Conservation (phyloP, 441 rosid genomes). For the Aleurites moluccanus region DNA sequence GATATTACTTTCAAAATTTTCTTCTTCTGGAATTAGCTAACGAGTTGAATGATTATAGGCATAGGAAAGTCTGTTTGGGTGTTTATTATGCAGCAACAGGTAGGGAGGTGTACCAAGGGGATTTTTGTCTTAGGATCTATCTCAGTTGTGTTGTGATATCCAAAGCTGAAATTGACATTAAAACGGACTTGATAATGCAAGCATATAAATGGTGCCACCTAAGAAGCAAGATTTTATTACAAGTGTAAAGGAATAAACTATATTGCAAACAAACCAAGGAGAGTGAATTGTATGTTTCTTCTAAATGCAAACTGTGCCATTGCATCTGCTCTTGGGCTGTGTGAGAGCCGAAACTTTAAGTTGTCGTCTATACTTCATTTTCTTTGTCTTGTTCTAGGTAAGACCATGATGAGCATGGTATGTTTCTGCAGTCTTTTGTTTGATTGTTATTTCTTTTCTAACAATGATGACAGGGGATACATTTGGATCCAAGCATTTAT, state of each 20-base stretch:
- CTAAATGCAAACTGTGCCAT: background rate
- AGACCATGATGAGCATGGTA: conserved; percentile 3
- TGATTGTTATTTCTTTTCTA: conserved; percentile 27
- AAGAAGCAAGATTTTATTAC: background rate
- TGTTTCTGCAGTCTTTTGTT: background rate
- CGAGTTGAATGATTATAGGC: background rate
- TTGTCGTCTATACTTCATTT: background rate
- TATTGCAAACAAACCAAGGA: background rate
- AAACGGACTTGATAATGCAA: background rate
- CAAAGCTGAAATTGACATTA: conserved; percentile 7
- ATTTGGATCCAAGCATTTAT: conserved; percentile 98
- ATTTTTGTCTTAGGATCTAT: background rate
- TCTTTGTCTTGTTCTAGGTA: background rate
- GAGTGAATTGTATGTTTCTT: background rate
- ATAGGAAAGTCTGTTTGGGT: background rate
- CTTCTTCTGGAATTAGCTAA: background rate
- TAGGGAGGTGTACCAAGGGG: conserved; percentile 7
- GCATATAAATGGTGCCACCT: background rate
- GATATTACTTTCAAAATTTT: background rate
- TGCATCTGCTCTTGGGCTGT: conserved; percentile 12
- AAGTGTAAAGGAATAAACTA: background rate
- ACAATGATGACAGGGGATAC: conserved; percentile 68
- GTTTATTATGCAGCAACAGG: background rate
- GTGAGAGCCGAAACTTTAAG: background rate
- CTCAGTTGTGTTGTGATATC: background rate